Evolutionary conservation across 2,329 filamentous ascomycete species (phyloP), one percentile per base, ranked within the genome.

Genomic region (Sporothrix brasiliensis): DNA sequence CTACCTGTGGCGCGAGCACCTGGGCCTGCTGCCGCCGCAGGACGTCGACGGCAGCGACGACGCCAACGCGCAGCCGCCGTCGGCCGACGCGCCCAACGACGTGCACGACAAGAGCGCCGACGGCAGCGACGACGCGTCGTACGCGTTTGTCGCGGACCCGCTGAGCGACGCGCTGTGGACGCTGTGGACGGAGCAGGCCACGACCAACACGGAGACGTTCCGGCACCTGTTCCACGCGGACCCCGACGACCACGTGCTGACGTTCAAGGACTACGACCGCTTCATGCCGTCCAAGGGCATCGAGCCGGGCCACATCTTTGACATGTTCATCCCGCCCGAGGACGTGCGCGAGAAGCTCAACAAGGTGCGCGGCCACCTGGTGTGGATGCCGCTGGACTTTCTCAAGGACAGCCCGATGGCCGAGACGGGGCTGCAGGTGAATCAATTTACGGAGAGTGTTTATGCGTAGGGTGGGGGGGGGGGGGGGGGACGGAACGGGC

Each of bases 351-450:
- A 85, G 74, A 93, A 94, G 79, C 82, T 98, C 66, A 89, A 93
- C 75, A 85, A 90, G 77, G 88, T 98, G 74, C 90, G 89, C 81
- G 94, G 94, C 0, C 94, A 98, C 82, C 79, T 98, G 53, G 94
- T 98, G 7, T 96, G 92, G 92, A 94, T 97, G 89, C 93, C 93
- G n/a, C 79, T 98, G 76, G 88, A 93, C 60, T 98, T 97, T 78
- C 80, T 98, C 77, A 85, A 87, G 76, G 89, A 97, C 73, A 93
- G 90, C 0, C 86, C 92, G 75, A 96, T 98, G 93, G 94, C 94
- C 0, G 94, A 97, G 82, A 88, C 87, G 76, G 94, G 94, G 0
- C 77, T 98, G 79, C 90, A 93, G 80, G 88, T 98, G 53, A 98
- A 98, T 79, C 81, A 87, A 60, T 91, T 88, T 77, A 98, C 94